Evolutionary conservation across 2,329 filamentous ascomycete genomes (phyloP), one percentile per base, ranked within the genome.

Genomic region (Aspergillus sp.): DNA sequence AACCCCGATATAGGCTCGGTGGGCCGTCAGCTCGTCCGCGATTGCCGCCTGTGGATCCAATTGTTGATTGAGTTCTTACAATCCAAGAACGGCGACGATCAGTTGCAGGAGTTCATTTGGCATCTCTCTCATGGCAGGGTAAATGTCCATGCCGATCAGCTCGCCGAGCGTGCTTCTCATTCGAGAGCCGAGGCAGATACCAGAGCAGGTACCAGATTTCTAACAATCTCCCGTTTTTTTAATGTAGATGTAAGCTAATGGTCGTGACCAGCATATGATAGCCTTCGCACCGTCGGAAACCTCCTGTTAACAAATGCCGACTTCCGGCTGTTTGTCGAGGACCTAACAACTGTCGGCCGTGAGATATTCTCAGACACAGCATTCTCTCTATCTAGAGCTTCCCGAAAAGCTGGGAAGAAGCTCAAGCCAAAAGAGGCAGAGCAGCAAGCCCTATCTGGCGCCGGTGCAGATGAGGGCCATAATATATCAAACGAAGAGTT

Each of bases 31-130:
- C 80, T 98, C 23, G 80, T 90, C 52, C 87, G 88, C 59, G 88
- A 89, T 68, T 80, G 82, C 49, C 90, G 89, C 70, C 81, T 88
- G 64, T 93, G 86, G 84, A 78, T 97, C 7, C 83, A 86, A 57
- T 83, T 93, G 57, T 86, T 96, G 71, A 93, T 96, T 66, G 86
- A 91, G n/a, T 76, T 96, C 6, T 72, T 97, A 46, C 81, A 86
- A 55, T 82, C 92, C 74, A 98, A 97, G 79, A 97, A 97, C 73
- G 79, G 81, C 60, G 75, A 85, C 15, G 91, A 98, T 73, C 89
- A 96, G 72, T 85, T 98, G 17, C 93, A 98, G 73, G 91, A 97
- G 67, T 90, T 97, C 62, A 80, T 96, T 40, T 97, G 92, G 92
- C 92, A 88, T 66, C 74, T 96, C 47, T 79, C 86, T 62, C 89